Evolutionary conservation across 2,329 filamentous ascomycete genomes (phyloP), one percentile per base, ranked within the genome.

Genomic region (Fusarium protoensiforme): DNA sequence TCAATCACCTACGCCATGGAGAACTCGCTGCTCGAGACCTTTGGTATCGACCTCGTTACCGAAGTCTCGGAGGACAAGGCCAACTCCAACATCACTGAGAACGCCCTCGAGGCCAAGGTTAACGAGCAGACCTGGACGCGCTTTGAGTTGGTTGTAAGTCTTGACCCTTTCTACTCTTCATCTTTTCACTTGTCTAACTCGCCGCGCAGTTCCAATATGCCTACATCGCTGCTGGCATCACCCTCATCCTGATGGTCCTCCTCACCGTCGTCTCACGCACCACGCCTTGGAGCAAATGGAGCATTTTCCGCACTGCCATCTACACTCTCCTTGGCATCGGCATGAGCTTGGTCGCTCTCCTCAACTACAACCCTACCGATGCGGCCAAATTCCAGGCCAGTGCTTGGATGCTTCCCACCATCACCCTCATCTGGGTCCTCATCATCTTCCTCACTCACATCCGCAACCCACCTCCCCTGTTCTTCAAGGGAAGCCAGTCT

Each of bases 371-470:
- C 29, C 24, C 31, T 4, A 64, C 73, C 7, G 20, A 57, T 11
- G 51, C 69, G 14, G n/a, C 27, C 1, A 58, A 61, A 5, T 83
- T 77, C 56, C 72, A 81, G 33, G 36, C 38, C 10, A 79, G 75
- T 10, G 63, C 78, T 10, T 82, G 80, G 82, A 76, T 81, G 18
- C 60, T 83, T 16, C 81, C 81, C 9, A 77, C 77, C 5, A 79
- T 83, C 33, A 79, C 77, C 10, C 64, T 83, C 29, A 73, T 85
- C 35, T 83, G 79, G 79, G 66, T 80, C 22, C 5, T 74, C 29
- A 75, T 82, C 36, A 75, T 83, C n/a, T 18, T 79, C 31, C 60
- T 83, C 35, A 82, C 81, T 3, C 81, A 83, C 24, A 64, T 81
- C 41, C 78, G 78, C n/a, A 78, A 78, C 62, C 68, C 77, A 4